These are phyloP conservation scores for Ceratocystis diversiconidia DNA, from an alignment of 2,329 filamentous ascomycete species.

Conservation along the genomic window DNA sequence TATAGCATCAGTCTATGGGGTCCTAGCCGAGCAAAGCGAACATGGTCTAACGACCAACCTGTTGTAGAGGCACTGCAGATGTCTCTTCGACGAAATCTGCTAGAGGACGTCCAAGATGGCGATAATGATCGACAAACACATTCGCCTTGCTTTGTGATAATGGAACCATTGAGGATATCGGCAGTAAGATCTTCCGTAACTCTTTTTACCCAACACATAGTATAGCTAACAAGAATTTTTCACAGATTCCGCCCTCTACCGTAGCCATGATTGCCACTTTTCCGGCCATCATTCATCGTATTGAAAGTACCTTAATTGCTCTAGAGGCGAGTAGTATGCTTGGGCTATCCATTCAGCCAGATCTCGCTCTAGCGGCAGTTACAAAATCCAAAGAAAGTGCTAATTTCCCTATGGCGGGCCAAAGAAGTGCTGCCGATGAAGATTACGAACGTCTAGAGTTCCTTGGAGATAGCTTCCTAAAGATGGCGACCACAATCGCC, in stretches of 20 bases:
- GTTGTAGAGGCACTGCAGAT: conserved; percentile 66
- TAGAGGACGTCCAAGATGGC: conserved; percentile 52
- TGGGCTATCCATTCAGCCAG: conserved; percentile 47
- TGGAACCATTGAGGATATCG: conserved; percentile 65
- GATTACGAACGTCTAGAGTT: conserved; percentile 95
- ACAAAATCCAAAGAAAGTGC: conserved; percentile 86
- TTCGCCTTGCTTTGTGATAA: conserved; percentile 49
- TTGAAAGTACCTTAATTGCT: conserved; percentile 70
- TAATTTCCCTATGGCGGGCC: conserved; percentile 52
- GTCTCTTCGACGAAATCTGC: conserved; percentile 64
- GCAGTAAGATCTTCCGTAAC: conserved; percentile 37
- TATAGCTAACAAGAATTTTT: conserved; percentile 19
- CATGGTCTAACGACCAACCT: conserved; percentile 56
- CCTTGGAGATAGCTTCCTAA: conserved; percentile 83
- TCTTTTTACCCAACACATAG: too few relatives aligned
- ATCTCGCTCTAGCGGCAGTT: conserved; percentile 70
- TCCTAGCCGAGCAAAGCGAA: conserved; percentile 36
- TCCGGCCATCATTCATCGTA: conserved; percentile 68
- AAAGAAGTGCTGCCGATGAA: conserved; percentile 72
- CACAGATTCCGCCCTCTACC: conserved; percentile 51
- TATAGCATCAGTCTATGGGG: conserved; percentile 68
- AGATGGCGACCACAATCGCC: conserved; percentile 87
- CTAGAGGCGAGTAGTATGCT: conserved; percentile 58
- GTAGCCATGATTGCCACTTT: conserved; percentile 62
- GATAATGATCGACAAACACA: conserved; percentile 30